Evolutionary conservation across 495 filamentous ascomycete genomes (phyloP).

Genomic region (Achaetomiella virescens): DNA sequence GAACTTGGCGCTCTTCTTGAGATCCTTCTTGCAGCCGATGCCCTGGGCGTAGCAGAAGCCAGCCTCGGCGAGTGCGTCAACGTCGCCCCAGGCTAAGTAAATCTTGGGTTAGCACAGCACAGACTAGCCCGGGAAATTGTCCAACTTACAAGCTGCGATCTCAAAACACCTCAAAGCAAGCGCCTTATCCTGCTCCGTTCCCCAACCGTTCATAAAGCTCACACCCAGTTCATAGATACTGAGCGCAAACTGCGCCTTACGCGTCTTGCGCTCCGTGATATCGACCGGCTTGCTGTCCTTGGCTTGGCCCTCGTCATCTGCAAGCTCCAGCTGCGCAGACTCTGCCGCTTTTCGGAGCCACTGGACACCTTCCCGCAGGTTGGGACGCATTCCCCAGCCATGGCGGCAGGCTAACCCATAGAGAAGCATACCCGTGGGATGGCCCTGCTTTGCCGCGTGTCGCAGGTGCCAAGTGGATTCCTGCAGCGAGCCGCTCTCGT

Average conservation of each 20-base stretch:
- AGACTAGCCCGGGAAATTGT: background rate
- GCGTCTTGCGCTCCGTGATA: constrained; percentile 61
- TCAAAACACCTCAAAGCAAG: constrained; percentile 91
- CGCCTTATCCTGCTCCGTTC: constrained; percentile 83
- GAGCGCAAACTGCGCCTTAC: constrained; percentile 85
- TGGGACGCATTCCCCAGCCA: constrained; percentile 94
- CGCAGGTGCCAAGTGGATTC: constrained; percentile 95
- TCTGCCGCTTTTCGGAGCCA: constrained; percentile 89
- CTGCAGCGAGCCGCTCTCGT: constrained; percentile 75
- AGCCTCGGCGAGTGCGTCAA: constrained; percentile 82
- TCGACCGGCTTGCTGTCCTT: constrained; percentile 61
- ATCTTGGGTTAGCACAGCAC: constrained; percentile 13
- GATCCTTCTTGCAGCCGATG: constrained; percentile 84
- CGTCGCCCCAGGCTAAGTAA: constrained; percentile 86
- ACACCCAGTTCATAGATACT: constrained; percentile 94
- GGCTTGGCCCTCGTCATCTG: constrained; percentile 63
- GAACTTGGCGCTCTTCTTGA: constrained; percentile 87
- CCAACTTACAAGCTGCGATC: constrained; percentile 72
- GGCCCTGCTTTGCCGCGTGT: constrained; percentile 74
- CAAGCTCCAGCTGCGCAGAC: constrained; percentile 72
- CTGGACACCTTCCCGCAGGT: constrained; percentile 78
- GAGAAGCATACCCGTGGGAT: constrained; percentile 89
- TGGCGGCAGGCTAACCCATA: constrained; percentile 96
- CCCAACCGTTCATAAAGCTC: constrained; percentile 98
- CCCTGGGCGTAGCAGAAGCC: constrained; percentile 86